phyloP scores from a whole-genome alignment of 108 stramenopile species.

The Skeletonema marinoi region DNA sequence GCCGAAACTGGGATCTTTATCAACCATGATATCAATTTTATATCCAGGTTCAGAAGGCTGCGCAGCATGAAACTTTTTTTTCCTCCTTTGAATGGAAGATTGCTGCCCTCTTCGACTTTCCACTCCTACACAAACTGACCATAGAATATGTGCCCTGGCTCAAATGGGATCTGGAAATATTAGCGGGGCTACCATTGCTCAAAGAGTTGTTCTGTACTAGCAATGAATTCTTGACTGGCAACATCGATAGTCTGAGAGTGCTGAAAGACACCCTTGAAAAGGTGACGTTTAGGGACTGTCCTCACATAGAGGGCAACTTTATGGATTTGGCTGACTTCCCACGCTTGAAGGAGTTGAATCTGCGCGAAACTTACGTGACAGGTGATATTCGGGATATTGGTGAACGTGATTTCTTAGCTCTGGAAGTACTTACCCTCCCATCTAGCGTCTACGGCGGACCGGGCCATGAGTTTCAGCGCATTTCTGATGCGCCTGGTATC shows the following conservation, averaged over 20 bases:
- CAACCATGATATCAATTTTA: not conserved
- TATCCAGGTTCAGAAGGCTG: not conserved
- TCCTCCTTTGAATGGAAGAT: not conserved
- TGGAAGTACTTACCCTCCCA: not conserved
- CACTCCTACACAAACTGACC: too few species aligned
- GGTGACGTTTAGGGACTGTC: too few species aligned
- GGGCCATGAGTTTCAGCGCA: not conserved
- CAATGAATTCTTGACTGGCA: not conserved
- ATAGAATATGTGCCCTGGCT: too few species aligned
- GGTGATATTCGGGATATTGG: not conserved
- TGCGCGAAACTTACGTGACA: not conserved
- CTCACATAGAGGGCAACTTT: not conserved
- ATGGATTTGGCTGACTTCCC: conserved; percentile 4
- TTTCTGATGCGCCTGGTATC: not conserved
- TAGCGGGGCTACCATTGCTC: not conserved
- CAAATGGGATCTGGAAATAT: not conserved
- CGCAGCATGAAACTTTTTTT: not conserved
- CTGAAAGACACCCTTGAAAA: conserved; percentile 1
- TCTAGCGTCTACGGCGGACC: not conserved
- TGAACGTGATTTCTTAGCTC: not conserved
- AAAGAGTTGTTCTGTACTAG: not conserved
- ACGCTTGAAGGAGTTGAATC: not conserved
- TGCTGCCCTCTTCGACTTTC: not conserved
- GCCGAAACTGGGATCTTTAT: too few species aligned
- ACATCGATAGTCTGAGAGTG: not conserved